These are phyloP conservation scores for Acer saccharum DNA, from an alignment of 345 rosid genomes.

Conservation along the genomic window DNA sequence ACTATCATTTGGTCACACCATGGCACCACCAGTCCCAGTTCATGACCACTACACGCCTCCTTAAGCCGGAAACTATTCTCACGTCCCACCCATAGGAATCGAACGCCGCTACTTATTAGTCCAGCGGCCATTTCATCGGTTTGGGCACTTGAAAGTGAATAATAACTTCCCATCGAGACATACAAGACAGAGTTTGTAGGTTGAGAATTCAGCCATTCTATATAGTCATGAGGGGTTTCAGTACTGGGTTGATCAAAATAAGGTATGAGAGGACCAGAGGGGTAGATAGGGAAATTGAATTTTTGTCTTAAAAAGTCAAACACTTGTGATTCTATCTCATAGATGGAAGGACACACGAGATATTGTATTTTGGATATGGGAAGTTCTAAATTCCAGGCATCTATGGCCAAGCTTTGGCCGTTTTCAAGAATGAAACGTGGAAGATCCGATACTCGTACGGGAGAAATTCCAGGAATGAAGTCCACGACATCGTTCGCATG, in stretches of 20 bases:
- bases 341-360: neutral
- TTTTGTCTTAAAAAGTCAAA: conserved; percentile 9
- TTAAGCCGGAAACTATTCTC: conserved; percentile 17
- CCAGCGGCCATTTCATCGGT: conserved; percentile 37
- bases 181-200: conserved; percentile 35
- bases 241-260: neutral
- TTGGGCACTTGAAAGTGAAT: conserved; percentile 29
- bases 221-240: neutral
- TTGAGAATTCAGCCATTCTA: conserved; percentile 36
- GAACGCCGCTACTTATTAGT: conserved; percentile 25
- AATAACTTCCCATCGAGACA: conserved; percentile 40
- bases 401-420: neutral
- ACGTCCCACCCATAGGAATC: conserved; percentile 43
- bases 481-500: conserved; percentile 20
- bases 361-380: neutral
- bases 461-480: conserved; percentile 25
- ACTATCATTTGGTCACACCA: conserved; percentile 53
- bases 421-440: neutral
- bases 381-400: too few species aligned
- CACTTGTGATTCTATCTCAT: neutral
- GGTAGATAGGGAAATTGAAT: conserved; percentile 16
- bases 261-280: conserved; percentile 37
- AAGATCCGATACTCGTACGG: conserved; percentile 24
- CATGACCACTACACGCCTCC: neutral
- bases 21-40: conserved; percentile 26